These are phyloP conservation scores for Trichodelitschia bisporula DNA, from an alignment of 495 filamentous ascomycete species.

Conservation along the genomic window DNA sequence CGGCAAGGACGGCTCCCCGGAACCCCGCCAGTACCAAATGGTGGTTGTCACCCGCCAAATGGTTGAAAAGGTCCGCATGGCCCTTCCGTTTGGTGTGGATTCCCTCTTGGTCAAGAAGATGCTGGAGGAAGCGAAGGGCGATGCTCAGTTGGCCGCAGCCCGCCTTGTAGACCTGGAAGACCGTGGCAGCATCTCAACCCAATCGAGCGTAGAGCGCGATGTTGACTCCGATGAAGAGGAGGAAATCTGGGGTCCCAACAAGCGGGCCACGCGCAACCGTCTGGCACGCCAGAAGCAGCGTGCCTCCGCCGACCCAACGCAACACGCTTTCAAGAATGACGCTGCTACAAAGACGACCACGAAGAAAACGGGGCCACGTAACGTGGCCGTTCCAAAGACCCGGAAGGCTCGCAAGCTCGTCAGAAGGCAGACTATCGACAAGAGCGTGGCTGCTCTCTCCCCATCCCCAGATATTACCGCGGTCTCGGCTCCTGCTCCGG, in stretches of 20 bases:
- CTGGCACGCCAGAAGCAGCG: no score
- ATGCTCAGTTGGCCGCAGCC: constrained; percentile 32
- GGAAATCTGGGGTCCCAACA: constrained; percentile 18
- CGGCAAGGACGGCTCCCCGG: constrained; percentile 7
- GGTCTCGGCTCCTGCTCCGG: no score
- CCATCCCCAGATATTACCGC: no score
- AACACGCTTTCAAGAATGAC: no score
- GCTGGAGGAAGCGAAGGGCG: constrained; percentile 32
- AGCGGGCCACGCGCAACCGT: constrained; percentile 22
- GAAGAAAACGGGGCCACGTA: no score
- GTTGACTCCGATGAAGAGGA: constrained; percentile 21
- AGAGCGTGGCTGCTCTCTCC: no score
- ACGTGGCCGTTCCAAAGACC: no score
- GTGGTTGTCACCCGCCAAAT: constrained; percentile 30
- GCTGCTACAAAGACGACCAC: no score
- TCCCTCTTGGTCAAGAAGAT: constrained; percentile 28
- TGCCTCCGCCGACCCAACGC: no score
- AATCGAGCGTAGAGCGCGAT: constrained; percentile 23
- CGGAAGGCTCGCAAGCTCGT: no score
- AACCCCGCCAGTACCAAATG: constrained; percentile 14
- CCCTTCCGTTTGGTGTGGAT: constrained; percentile 29
- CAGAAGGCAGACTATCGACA: no score
- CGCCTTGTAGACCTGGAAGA: constrained; percentile 28
- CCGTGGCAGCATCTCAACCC: constrained; percentile 16
- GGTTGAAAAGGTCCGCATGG: constrained; percentile 29